These are phyloP conservation scores for Pythium phragmiticola DNA, from an alignment of 352 stramenopile genomes.

Conservation along the genomic window DNA sequence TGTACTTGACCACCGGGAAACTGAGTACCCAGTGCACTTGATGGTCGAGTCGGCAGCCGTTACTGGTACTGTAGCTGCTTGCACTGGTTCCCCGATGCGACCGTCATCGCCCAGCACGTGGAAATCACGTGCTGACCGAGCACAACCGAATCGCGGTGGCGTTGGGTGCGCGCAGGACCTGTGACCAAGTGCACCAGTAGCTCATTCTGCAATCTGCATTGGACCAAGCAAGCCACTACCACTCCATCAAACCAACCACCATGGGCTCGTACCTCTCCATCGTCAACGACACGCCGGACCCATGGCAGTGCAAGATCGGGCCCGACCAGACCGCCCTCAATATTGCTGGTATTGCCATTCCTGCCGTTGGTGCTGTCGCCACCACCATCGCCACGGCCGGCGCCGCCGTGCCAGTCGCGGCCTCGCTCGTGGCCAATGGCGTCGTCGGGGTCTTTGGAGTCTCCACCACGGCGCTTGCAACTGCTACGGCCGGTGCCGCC, in stretches of 20 bases:
- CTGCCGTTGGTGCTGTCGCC: constrained; percentile 15
- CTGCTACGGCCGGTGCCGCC: too few relatives aligned
- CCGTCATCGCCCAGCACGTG: too few relatives aligned
- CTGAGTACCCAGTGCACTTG: too few relatives aligned
- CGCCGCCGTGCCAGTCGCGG: constrained; percentile 7
- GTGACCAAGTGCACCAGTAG: too few relatives aligned
- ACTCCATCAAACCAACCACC: background rate
- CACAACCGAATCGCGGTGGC: too few relatives aligned
- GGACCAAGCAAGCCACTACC: background rate
- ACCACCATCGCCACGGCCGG: constrained; percentile 20
- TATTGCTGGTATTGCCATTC: constrained; percentile 21
- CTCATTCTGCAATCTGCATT: background rate
- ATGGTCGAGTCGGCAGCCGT: too few relatives aligned
- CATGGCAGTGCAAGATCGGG: constrained; percentile 27
- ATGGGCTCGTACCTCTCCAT: constrained; percentile 36
- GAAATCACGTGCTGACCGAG: too few relatives aligned
- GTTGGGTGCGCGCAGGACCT: too few relatives aligned
- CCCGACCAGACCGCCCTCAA: constrained; percentile 23
- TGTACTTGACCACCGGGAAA: too few relatives aligned
- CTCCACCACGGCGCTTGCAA: too few relatives aligned
- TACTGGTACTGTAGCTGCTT: too few relatives aligned
- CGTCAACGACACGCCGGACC: constrained; percentile 28
- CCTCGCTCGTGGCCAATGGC: constrained; percentile 29
- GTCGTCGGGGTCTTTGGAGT: constrained; percentile 17
- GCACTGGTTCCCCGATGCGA: too few relatives aligned